Base-by-base conservation (phyloP, 768 basidiomycete genomes). In the Auricularia cornea region DNA sequence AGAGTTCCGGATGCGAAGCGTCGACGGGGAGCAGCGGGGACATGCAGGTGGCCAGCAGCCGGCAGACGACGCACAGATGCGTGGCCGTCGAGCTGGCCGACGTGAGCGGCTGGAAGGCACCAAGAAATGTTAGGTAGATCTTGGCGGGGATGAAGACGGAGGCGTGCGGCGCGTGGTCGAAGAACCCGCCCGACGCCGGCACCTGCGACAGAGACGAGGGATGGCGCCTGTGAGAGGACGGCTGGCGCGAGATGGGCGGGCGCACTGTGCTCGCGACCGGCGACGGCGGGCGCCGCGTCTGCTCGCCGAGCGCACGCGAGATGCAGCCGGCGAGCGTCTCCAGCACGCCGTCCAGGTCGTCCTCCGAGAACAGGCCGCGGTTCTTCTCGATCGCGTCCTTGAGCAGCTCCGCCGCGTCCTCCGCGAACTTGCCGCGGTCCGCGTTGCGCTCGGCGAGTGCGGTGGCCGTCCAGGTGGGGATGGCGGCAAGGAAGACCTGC, bases 401-500 rank as follows among this genome's bases (percentile, higher is more conserved):
- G 60, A 91, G 77, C 66, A 87, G 85, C 3, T 77, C 75, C 14
- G 84, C 73, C 61, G n/a, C 70, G 64, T 64, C 74, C 70, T 35
- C 74, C 67, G 60, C 71, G 64, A 59, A 74, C 68, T 62, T 79
- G 62, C 67, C 63, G 12, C 73, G 67, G 5, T 48, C 44, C 26
- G 23, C 54, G 28, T 30, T 57, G 54, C 28, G 54, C 20, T 57
- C 26, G 5, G 81, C 83, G 63, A 88, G 89, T 10, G 85, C 86
- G 18, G 80, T 81, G 59, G 82, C 76, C 35, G 89, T 85, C 88
- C 89, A 92, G 8, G 77, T 70, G 66, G 83, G 82, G 51, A 90
- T 75, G 59, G 86, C 71, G 44, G 78, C 74, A 29, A 90, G 73
- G 35, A 90, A 69, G 40, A 77, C 74, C 8, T 76, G 70, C 72